Base-by-base conservation (phyloP, 1,284 basidiomycete species). In the Anthracocystis setariae region DNA sequence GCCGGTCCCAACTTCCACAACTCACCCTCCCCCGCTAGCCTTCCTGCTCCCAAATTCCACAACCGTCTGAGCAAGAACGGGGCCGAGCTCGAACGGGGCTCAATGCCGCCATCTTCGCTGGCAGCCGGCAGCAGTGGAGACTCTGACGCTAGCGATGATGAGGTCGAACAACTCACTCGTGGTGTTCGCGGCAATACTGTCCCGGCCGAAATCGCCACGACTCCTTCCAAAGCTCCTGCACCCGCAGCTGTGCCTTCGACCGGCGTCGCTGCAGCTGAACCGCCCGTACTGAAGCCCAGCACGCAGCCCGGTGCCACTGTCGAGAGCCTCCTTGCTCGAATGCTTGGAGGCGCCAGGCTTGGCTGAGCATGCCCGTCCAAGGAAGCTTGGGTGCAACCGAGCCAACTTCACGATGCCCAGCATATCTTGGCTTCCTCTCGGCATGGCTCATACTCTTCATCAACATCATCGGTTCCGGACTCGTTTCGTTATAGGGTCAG, bases 1-100 rank as follows among this genome's bases (percentile, higher is more conserved):
- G 77, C 77, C 8, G 77, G 77, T 3, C 77, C 77, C 25, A 73
- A 77, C 52, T 79, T 79, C 65, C 77, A 79, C 67, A 79, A 79
- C 37, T 79, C 77, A 32, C 77, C 77, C 23, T 76, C 74, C 27
- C 76, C 77, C 9, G 76, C 76, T 27, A 76, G 74, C 40, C 61
- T 79, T 25, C 77, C 77, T 39, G 71, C 67, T 20, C 77, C 77
- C 56, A 77, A 72, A 44, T 79, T 79, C 42, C 54, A 50, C 20
- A 75, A 53, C 24, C 57, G 69, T 18, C 50, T 67, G 21, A 29
- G 46, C 56, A 69, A 64, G 71, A 69, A 56, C 60, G 57, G 61
- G 50, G 52, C 61, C 15, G 61, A 69, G 27, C 52, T 59, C 7
- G 66, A 62, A 4, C 52, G 50, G 7, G 47, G 50, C 33, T 42